phyloP scores from a whole-genome alignment of 805 yeast genomes.

The Lachancea dasiensis region DNA sequence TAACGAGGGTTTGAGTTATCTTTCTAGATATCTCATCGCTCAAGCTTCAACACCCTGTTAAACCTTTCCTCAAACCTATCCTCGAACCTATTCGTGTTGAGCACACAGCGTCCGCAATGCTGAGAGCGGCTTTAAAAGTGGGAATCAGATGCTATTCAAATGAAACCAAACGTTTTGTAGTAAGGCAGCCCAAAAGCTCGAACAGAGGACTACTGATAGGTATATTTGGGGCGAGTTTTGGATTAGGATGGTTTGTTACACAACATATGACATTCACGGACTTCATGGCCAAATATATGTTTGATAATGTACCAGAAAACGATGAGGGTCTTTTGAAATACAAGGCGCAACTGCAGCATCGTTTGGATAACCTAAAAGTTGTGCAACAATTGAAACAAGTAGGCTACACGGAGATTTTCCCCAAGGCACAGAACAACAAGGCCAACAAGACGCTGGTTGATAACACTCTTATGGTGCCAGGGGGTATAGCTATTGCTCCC shows the following conservation, averaged over 20 bases:
- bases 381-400: slow-evolving; percentile 42
- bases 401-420: slow-evolving; percentile 32
- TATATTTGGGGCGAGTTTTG: slow-evolving; percentile 29
- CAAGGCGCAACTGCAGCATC: slow-evolving; percentile 36
- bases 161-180: slow-evolving; percentile 11
- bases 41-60: too few relatives aligned
- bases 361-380: slow-evolving; percentile 45
- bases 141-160: slow-evolving; percentile 4
- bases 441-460: slow-evolving; percentile 43
- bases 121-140: background rate
- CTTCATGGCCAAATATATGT: slow-evolving; percentile 31
- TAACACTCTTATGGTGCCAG: slow-evolving; percentile 58
- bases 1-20: background rate
- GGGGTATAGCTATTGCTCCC: slow-evolving; percentile 74
- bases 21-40: background rate
- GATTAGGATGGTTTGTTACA: slow-evolving; percentile 29
- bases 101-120: too few relatives aligned
- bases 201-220: slow-evolving; percentile 23
- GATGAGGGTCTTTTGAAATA: slow-evolving; percentile 29
- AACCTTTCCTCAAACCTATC: too few relatives aligned
- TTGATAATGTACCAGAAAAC: slow-evolving; percentile 27
- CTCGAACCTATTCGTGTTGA: too few relatives aligned
- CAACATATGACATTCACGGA: slow-evolving; percentile 33
- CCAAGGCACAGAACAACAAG: slow-evolving; percentile 39
- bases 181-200: slow-evolving; percentile 1